Evolutionary conservation across 2,329 filamentous ascomycete species (phyloP).

Genomic region (Colletotrichum tropicale): DNA sequence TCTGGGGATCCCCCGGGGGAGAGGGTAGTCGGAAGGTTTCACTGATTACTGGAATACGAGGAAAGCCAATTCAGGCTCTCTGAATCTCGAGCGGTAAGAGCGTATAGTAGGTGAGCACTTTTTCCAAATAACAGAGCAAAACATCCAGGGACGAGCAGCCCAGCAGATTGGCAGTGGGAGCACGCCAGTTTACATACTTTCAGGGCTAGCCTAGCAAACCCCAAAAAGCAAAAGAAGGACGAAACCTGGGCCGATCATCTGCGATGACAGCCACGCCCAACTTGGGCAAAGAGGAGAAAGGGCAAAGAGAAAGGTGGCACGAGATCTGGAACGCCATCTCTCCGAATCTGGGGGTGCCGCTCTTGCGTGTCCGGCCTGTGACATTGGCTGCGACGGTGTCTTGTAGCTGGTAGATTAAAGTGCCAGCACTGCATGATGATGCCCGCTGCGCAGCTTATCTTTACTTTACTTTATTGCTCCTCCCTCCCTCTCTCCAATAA

Average conservation of each 20-base stretch:
- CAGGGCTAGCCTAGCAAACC: not conserved
- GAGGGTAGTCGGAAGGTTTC: not conserved
- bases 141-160: accelerated
- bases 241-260: not conserved
- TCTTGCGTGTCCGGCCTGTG: not conserved
- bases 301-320: not conserved
- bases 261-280: not conserved
- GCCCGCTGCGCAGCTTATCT: not conserved
- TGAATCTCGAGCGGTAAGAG: not conserved
- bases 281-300: not conserved
- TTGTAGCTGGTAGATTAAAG: not conserved
- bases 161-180: not conserved
- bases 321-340: not conserved
- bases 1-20: not conserved
- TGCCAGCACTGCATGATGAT: not conserved
- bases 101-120: not conserved
- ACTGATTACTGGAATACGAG: not conserved
- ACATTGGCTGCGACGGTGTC: not conserved
- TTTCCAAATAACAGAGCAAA: not conserved
- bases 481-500: not conserved
- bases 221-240: not conserved
- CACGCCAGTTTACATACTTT: not conserved
- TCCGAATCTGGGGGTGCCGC: not conserved
- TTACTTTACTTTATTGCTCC: not conserved
- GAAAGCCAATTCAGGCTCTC: not conserved